Evolutionary conservation across 495 filamentous ascomycete genomes (phyloP).

Genomic region (Melanomma pulvis-pyrius): DNA sequence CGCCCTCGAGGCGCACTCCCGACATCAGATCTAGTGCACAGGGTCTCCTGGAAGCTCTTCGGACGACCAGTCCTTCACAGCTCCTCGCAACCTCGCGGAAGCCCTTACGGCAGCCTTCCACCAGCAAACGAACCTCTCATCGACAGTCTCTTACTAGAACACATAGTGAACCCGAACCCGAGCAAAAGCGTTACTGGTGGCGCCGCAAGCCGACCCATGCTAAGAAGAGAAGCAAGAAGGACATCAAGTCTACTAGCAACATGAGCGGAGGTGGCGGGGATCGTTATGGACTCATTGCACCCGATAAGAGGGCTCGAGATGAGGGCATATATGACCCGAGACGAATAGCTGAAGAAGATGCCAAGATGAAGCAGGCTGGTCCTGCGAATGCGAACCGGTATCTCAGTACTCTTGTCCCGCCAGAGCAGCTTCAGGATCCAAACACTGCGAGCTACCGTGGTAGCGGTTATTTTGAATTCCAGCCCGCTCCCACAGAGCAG

Average conservation of each 20-base stretch:
- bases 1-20: neutral
- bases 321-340: neutral
- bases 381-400: neutral
- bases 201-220: neutral
- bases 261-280: neutral
- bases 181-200: neutral
- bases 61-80: neutral
- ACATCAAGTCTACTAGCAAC: neutral
- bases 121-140: neutral
- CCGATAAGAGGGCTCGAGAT: neutral
- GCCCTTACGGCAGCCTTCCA: neutral
- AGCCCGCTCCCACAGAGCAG: neutral
- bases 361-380: neutral
- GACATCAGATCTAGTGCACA: neutral
- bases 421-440: neutral
- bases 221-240: neutral
- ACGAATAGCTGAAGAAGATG: neutral
- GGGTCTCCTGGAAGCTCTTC: neutral
- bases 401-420: neutral
- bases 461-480: neutral
- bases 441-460: neutral
- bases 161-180: neutral
- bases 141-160: neutral
- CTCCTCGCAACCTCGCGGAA: too few species aligned
- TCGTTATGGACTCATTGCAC: neutral